Conservation (phyloP, 768 basidiomycete species). For the Mrakia frigida region DNA sequence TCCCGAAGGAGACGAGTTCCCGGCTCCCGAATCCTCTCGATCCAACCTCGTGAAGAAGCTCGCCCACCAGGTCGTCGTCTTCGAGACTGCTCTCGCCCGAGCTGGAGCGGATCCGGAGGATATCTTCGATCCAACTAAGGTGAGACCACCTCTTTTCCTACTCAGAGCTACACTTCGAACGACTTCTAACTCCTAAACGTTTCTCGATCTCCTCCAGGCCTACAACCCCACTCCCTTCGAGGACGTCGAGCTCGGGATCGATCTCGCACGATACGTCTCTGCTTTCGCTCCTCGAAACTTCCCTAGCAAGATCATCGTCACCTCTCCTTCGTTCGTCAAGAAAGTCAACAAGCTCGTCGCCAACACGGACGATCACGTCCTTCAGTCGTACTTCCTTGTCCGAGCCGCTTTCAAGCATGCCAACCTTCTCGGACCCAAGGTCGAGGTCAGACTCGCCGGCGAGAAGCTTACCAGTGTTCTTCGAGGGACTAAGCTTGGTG, state of each 20-base stretch:
- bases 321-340: conserved; percentile 68
- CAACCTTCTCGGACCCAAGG: conserved; percentile 60
- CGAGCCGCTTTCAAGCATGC: conserved; percentile 66
- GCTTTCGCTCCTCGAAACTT: conserved; percentile 72
- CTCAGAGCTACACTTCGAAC: conserved; percentile 45
- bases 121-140: conserved; percentile 58
- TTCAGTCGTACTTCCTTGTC: conserved; percentile 62
- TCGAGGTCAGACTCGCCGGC: conserved; percentile 72
- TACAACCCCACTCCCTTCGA: conserved; percentile 77
- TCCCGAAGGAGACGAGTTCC: conserved; percentile 13
- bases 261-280: conserved; percentile 80
- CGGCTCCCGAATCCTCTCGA: conserved; percentile 17
- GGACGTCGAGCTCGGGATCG: conserved; percentile 62
- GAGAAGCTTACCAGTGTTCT: conserved; percentile 65
- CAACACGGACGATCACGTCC: conserved; percentile 59
- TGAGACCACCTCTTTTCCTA: no score
- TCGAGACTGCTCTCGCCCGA: conserved; percentile 72
- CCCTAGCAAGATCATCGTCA: conserved; percentile 66
- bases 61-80: conserved; percentile 57
- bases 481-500: conserved; percentile 80
- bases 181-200: no score
- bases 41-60: conserved; percentile 47
- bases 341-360: conserved; percentile 66
- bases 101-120: conserved; percentile 74
- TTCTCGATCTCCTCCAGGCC: conserved; percentile 43